Base-by-base conservation (phyloP, 1,284 basidiomycete species). In the Leccinum cinnamomeum region DNA sequence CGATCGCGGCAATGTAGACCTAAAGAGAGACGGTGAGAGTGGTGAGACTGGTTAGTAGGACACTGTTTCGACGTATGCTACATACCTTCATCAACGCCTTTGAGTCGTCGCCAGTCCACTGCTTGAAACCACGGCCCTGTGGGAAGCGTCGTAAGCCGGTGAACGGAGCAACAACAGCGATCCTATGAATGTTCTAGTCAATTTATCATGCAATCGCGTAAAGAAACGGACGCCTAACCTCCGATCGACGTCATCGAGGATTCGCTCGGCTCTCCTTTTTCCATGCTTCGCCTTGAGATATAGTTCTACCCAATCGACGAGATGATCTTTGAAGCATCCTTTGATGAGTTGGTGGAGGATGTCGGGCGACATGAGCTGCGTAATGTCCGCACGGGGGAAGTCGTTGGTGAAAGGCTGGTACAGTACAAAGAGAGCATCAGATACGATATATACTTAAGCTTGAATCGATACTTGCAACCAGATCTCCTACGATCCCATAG, bases 311-410 rank as follows among this genome's bases (percentile, higher is more conserved):
- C 60, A 63, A 1, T 44, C 35, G 3, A 63, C 51, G 0, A 63
- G 25, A 20, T 62, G 57, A 10, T 62, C 61, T 33, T 62, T 62
- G 23, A 62, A 62, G 28, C 39, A 44, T 7, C 53, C 57, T 8
- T 62, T 62, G 39, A 62, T 59, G 3, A 62, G 16, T 12, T 62
- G 61, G 11, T 59, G 61, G 2, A 62, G 11, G 1, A 62, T 59
- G 12, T 62, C 57, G 3, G 57, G 57, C 2, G 41, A 20, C 7
- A 62, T n/a, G 2, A 59, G 35, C 28, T 55, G n/a, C 11, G 28
- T 20, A 3, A 62, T 62, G 28, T 60, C 53, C 0, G 25, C 44
- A 8, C 20, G 25, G 4, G 53, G 61, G 10, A 62, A 62, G 11
- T 62, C 44, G 10, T 62, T 62, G 20, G 53, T 62, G 41, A 54